These are phyloP conservation scores for Chrysanthemum lavandulifolium DNA, from an alignment of 129 eudicot species.

Conservation along the genomic window DNA sequence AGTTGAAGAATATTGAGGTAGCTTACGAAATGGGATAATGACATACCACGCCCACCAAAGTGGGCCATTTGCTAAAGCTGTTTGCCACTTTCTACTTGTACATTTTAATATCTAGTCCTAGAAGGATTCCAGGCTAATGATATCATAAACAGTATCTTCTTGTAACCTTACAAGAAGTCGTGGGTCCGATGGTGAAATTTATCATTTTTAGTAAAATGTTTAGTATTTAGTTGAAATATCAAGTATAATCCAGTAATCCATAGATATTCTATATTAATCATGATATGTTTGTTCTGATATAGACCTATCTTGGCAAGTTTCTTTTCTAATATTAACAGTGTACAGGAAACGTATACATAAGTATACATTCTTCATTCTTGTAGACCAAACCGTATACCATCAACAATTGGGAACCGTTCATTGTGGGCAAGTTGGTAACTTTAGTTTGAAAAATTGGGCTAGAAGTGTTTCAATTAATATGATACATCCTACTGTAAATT, in stretches of 20 bases:
- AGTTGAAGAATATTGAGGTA: constrained; percentile 39
- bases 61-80: constrained; percentile 47
- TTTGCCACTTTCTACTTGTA: constrained; percentile 28
- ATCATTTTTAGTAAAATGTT: background rate
- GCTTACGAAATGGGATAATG: constrained; percentile 38
- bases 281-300: background rate
- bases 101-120: constrained; percentile 29
- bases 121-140: constrained; percentile 13
- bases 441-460: background rate
- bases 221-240: background rate
- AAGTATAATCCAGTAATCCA: background rate
- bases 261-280: too few species aligned
- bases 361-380: background rate
- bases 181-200: constrained; percentile 19
- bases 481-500: background rate
- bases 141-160: constrained; percentile 3
- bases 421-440: constrained; percentile 4
- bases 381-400: background rate
- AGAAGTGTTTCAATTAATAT: background rate
- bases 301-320: background rate
- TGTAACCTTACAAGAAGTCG: constrained; percentile 23
- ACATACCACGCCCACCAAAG: constrained; percentile 41
- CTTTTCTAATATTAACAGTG: background rate
- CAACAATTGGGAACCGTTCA: background rate
- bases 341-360: background rate